These are phyloP conservation scores for Camelina hispida DNA, from an alignment of 345 rosid species.

Conservation along the genomic window DNA sequence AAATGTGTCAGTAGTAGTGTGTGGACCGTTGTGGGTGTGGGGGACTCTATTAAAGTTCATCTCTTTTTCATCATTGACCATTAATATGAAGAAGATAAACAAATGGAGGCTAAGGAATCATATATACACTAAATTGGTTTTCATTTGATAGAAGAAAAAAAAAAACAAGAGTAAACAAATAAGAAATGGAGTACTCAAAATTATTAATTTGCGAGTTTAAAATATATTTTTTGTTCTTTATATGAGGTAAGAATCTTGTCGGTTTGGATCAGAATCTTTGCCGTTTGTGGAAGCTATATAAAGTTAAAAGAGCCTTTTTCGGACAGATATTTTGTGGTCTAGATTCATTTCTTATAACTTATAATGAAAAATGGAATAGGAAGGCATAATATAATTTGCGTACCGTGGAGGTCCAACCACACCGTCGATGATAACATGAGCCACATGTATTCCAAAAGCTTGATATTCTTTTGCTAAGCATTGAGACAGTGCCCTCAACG, in stretches of 20 bases:
- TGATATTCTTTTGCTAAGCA: slow-evolving; percentile 85
- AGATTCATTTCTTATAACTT: neutral
- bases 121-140: neutral
- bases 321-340: slow-evolving; percentile 25
- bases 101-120: neutral
- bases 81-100: neutral
- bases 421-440: slow-evolving; percentile 87
- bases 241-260: slow-evolving; percentile 34
- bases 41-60: slow-evolving; percentile 24
- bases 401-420: slow-evolving; percentile 80
- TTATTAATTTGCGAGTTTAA: neutral
- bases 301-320: slow-evolving; percentile 20
- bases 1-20: slow-evolving; percentile 8
- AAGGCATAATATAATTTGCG: neutral
- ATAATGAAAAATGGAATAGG: neutral
- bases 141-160: neutral
- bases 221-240: neutral
- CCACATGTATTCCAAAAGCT: slow-evolving; percentile 81
- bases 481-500: slow-evolving; percentile 80
- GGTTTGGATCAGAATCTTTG: slow-evolving; percentile 41
- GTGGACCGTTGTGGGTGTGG: slow-evolving; percentile 34
- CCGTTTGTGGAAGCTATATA: slow-evolving; percentile 44
- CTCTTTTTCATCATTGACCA: slow-evolving; percentile 27
- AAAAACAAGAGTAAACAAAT: neutral
- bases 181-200: slow-evolving; percentile 4